Evolutionary conservation across 1,284 basidiomycete genomes (phyloP).

Genomic region (Wallemia hederae): DNA sequence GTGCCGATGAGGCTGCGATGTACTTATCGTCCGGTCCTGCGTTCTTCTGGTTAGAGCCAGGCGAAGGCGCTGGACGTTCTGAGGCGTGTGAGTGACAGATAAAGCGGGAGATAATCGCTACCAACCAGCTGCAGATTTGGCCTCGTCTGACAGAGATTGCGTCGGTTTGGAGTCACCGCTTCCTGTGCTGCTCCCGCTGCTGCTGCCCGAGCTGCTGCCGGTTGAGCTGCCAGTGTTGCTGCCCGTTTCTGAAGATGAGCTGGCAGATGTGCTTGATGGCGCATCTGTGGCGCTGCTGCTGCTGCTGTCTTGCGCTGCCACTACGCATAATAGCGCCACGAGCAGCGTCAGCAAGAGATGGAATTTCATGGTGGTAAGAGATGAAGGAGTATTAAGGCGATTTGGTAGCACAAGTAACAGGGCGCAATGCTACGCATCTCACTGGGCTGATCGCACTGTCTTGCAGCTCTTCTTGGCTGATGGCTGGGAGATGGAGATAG

Average conservation of each 20-base stretch:
- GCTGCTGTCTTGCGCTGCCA: neutral
- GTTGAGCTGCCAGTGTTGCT: neutral
- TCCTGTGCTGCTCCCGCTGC: too few species aligned
- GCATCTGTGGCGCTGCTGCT: neutral
- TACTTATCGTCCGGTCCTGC: neutral
- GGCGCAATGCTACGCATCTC: too few species aligned
- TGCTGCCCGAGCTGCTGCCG: neutral
- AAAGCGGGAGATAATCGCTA: neutral
- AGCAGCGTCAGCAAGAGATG: neutral
- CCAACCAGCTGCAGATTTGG: neutral
- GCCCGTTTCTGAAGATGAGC: neutral
- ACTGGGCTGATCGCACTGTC: too few species aligned
- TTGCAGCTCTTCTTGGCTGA: too few species aligned
- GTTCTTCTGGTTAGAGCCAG: neutral
- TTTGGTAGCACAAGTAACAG: too few species aligned
- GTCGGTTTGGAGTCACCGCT: neutral
- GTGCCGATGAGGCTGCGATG: neutral
- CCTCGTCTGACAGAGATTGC: neutral
- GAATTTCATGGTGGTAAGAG: too few species aligned
- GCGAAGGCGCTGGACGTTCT: neutral
- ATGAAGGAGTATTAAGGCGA: too few species aligned
- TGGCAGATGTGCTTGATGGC: neutral
- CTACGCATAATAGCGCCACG: neutral
- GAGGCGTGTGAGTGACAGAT: neutral
- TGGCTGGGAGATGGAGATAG: too few species aligned